Conservation (phyloP, 1,284 basidiomycete species). For the Tilletia setariae region DNA sequence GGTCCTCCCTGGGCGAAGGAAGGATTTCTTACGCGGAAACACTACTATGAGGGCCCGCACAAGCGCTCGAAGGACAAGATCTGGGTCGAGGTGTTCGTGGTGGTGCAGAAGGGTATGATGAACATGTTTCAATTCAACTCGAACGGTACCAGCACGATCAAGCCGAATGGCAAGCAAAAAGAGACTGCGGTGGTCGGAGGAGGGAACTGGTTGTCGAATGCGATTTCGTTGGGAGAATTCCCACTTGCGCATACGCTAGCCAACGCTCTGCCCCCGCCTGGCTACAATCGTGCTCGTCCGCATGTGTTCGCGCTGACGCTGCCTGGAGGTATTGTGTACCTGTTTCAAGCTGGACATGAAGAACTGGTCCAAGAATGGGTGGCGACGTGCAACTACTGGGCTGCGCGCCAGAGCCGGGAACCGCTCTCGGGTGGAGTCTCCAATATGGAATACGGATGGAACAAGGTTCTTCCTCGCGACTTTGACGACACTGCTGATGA, state of each 20-base stretch:
- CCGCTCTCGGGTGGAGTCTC: conserved; percentile 90
- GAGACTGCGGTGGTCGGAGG: conserved; percentile 69
- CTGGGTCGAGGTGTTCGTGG: conserved; percentile 88
- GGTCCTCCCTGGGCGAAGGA: conserved; percentile 99
- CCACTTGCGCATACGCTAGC: conserved; percentile 81
- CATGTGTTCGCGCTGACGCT: conserved; percentile 93
- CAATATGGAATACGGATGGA: conserved; percentile 99
- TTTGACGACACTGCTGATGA: conserved; percentile 59
- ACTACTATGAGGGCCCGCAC: conserved; percentile 81
- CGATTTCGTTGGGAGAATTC: conserved; percentile 74
- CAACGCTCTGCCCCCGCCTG: conserved; percentile 80
- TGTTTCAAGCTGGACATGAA: conserved; percentile 96
- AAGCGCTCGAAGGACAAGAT: conserved; percentile 78
- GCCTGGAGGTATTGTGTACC: conserved; percentile 80
- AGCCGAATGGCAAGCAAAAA: conserved; percentile 40
- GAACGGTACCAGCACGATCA: conserved; percentile 12
- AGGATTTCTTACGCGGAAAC: conserved; percentile 86
- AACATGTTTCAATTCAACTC: conserved; percentile 71
- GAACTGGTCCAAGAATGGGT: conserved; percentile 98
- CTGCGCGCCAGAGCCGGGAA: conserved; percentile 85
- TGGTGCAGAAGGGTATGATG: conserved; percentile 86
- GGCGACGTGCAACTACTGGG: conserved; percentile 97
- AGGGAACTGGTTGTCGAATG: conserved; percentile 92
- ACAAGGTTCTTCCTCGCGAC: conserved; percentile 60
- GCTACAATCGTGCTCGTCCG: conserved; percentile 82